phyloP scores from a whole-genome alignment of 148 eudicot species.

The Pouteria glomerata region DNA sequence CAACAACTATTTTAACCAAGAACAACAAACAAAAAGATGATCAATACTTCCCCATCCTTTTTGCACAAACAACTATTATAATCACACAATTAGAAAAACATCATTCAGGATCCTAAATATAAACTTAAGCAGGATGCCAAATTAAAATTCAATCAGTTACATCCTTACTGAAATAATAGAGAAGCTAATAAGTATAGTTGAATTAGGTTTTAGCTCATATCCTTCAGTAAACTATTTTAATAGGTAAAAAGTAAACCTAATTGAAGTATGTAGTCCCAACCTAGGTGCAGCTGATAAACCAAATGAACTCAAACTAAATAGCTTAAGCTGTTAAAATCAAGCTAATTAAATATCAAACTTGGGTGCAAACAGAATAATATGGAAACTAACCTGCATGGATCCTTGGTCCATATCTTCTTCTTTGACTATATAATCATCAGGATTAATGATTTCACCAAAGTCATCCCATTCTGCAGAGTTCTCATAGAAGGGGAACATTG shows the following conservation, averaged over 20 bases:
- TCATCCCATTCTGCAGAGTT: constrained; percentile 81
- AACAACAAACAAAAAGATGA: no score
- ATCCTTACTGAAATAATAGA: background rate
- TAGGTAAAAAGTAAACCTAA: no score
- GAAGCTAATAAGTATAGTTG: no score
- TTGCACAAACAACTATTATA: no score
- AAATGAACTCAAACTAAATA: background rate
- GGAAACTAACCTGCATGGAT: constrained; percentile 46
- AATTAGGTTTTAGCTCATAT: no score
- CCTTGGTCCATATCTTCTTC: constrained; percentile 80
- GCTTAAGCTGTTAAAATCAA: background rate
- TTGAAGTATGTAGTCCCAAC: no score
- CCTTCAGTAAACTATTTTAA: no score
- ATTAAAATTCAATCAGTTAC: background rate
- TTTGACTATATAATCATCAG: constrained; percentile 84
- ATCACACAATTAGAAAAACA: background rate
- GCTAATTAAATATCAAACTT: background rate
- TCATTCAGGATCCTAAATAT: background rate
- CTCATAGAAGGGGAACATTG: constrained; percentile 87
- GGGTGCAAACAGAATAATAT: constrained; percentile 7
- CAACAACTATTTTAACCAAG: no score
- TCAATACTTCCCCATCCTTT: no score
- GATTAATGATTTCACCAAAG: constrained; percentile 94
- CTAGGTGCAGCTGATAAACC: background rate
- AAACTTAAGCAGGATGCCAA: background rate